Evolutionary conservation across 352 stramenopile species (phyloP), one percentile per base, ranked within the genome.

Genomic region (Phytophthora ohioensis): DNA sequence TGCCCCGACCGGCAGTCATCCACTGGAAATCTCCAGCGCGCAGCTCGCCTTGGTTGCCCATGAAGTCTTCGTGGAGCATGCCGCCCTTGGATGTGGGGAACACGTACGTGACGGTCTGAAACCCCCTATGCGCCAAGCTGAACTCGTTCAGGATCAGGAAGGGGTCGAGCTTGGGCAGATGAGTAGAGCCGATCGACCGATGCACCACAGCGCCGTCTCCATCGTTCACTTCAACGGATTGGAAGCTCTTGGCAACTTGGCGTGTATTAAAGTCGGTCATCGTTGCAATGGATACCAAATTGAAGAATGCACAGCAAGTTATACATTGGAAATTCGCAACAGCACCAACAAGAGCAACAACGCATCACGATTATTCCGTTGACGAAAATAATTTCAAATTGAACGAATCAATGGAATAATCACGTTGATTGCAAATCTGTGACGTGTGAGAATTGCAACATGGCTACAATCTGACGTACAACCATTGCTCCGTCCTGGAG

Each of bases 51-150:
- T 84, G 73, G 67, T 87, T 80, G 48, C 64, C 74, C 8, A 80
- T 48, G 48, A 87, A 95, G 79, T 98, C 93, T 45, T 92, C 76
- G 73, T 98, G 93, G 0, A 72, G 67, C 71, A 98, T 92, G 27
- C 85, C 80, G 35, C 93, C 92, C 57, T 91, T 76, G 5, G 73
- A 81, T 2, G 58, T 65, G 9, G 76, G 73, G 11, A 98, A 69
- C 65, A 93, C 79, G 67, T 97, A 97, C 15, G 92, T 97, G 2
- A 98, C 76, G 3, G 91, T 98, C 47, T 97, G 79, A 65, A 98
- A 98, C 8, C 93, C 93, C 34, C 90, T 76, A 77, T 98, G 93
- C 0, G 51, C 76, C 17, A 75, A 59, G 51, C 76, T 67, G 66
- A 78, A 79, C 56, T 87, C 76, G 45, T 84, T 74, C 27, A 87